Evolutionary conservation across 2,329 filamentous ascomycete species (phyloP), one percentile per base, ranked within the genome.

Genomic region (Tolypocladium amazonense): DNA sequence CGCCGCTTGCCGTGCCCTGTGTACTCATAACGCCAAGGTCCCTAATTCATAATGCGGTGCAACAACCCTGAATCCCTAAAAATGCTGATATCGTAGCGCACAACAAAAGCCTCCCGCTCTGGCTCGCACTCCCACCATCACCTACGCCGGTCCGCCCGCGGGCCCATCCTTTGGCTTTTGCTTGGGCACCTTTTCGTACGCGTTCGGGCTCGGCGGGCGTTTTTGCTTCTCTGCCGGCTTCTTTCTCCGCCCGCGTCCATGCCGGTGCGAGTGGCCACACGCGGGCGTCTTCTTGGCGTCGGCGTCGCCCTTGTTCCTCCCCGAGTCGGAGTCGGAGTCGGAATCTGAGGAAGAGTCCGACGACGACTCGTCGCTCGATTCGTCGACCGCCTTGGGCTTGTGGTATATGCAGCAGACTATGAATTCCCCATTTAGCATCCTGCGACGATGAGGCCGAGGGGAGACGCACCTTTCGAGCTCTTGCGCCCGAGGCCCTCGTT

Each of bases 341-440:
- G 80, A 82, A 38, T 80, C 79, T 8, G 77, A 78, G 18, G 85
- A 86, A 12, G 60, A 59, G 27, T 57, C 60, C 1, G 65, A 82
- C 0, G 79, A 84, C 3, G 82, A 85, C 57, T 88, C 85, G 65
- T 86, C 84, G 65, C 88, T 92, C 38, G 89, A 94, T 72, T 97
- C 93, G 71, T 89, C 91, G 4, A 91, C 86, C 14, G 81, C 84
- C 65, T 88, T 89, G 8, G 91, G 87, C 62, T 89, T 89, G 77
- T 97, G 93, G 76, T 97, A 99, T 73, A 99, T 99, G 74, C 94
- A 99, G 81, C 94, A 99, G n/a, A 97, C 94, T 96, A 35, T 33
- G 5, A 11, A 0, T 20, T 15, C 11, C 30, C 20, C 11, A 9
- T 15, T 54, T 20, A 54, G 50, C 50, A 54, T 14, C 9, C 50